Base-by-base conservation (phyloP, 2,329 filamentous ascomycete genomes). In the Aspergillus proliferans region DNA sequence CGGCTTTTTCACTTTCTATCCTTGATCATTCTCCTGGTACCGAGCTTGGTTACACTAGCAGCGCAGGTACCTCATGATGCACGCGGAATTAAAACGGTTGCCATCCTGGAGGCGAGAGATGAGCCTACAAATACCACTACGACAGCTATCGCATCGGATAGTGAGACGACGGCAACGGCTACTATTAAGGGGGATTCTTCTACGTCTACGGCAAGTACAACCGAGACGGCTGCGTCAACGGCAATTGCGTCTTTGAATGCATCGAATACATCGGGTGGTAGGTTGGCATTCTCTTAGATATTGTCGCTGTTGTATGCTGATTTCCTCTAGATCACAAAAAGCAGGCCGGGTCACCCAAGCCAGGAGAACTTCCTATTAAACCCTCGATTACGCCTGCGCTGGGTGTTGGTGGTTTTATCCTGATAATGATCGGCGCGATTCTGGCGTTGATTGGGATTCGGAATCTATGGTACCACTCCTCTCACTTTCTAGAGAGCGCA, bases 361-460 rank as follows among this genome's bases (percentile, higher is more conserved):
- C 58, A 1, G 61, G 66, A 47, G 61, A 59, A 45, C 76, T 96
- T 15, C 92, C 92, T 0, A 72, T 95, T 30, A 61, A 80, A 21
- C 90, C 92, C 0, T 71, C 68, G 48, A 77, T 97, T 43, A 95
- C 89, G 2, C 90, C 92, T 3, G 89, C 85, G 38, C 84, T 88
- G 70, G 88, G 83, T 3, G 80, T 96, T 44, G 84, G 84, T 30
- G 92, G 91, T 21, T 80, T 85, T 18, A 74, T 96, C 45, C 75
- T 97, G 51, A 76, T 97, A 40, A 64, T 83, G 3, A 81, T 84
- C 7, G 92, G 92, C n/a, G 62, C 78, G 7, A 73, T 81, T 6
- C 86, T 93, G 63, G 78, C 82, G 6, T 69, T 95, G 18, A 79
- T 95, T 56, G 91, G 91, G 1, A 88, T 95, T 61, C 92, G 88